Conservation (phyloP, 352 stramenopile species). For the Phytophthora boehmeriae region DNA sequence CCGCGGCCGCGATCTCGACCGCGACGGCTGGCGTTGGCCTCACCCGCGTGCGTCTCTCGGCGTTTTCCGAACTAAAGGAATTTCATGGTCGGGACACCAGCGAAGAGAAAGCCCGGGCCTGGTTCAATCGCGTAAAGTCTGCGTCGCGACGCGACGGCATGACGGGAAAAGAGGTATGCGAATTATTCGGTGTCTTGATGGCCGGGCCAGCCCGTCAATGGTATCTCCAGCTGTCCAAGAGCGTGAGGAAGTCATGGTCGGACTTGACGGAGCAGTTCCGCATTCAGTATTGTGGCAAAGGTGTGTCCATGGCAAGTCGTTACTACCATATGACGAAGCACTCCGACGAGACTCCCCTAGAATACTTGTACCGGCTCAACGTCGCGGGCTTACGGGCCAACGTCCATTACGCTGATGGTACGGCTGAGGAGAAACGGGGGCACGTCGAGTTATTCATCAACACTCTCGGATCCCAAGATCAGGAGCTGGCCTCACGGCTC, state of each 20-base stretch:
- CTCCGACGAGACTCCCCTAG: slow-evolving; percentile 4
- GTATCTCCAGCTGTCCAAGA: slow-evolving; percentile 11
- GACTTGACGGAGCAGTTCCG: slow-evolving; percentile 13
- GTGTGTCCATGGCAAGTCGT: slow-evolving; percentile 14
- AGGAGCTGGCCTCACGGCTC: slow-evolving; percentile 1
- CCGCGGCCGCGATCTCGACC: neutral
- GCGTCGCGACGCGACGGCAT: slow-evolving; percentile 10
- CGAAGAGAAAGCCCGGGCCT: slow-evolving; percentile 18
- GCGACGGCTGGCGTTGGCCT: neutral
- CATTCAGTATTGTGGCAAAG: slow-evolving; percentile 22
- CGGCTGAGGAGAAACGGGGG: neutral
- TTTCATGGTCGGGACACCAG: slow-evolving; percentile 10
- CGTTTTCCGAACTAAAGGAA: slow-evolving; percentile 15
- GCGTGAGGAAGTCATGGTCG: slow-evolving; percentile 1
- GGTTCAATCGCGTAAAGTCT: slow-evolving; percentile 13
- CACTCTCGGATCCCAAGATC: slow-evolving; percentile 1
- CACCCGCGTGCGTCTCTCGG: slow-evolving; percentile 4
- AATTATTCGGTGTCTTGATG: slow-evolving; percentile 16
- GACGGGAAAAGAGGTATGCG: slow-evolving; percentile 5
- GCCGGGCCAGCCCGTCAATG: slow-evolving; percentile 8
- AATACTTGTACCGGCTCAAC: slow-evolving; percentile 12
- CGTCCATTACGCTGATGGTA: neutral
- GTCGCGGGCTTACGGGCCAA: slow-evolving; percentile 4
- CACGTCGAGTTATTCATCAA: slow-evolving; percentile 11
- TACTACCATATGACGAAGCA: slow-evolving; percentile 11